Conservation (phyloP, 495 filamentous ascomycete genomes). For the Talaromyces thailandensis region DNA sequence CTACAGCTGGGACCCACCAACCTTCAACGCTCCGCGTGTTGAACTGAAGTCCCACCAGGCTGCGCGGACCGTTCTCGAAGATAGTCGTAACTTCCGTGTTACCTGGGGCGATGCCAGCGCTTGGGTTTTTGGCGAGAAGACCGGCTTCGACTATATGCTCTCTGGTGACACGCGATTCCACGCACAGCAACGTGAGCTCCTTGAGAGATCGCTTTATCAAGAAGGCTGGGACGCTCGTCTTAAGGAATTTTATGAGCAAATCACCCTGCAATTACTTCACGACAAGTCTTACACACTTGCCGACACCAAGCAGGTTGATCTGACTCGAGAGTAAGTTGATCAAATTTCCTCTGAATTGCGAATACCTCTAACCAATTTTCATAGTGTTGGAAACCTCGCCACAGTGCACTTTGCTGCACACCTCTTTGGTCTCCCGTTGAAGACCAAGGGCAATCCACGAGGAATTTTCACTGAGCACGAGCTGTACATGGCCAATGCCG, state of each 20-base stretch:
- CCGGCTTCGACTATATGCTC: conserved; percentile 47
- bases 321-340: conserved; percentile 53
- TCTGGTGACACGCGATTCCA: conserved; percentile 40
- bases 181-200: conserved; percentile 29
- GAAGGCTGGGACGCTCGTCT: conserved; percentile 42
- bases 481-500: conserved; percentile 64
- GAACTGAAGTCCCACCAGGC: conserved; percentile 52
- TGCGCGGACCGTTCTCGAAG: conserved; percentile 53
- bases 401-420: conserved; percentile 64
- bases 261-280: conserved; percentile 54
- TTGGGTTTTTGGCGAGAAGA: conserved; percentile 41
- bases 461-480: conserved; percentile 74
- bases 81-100: conserved; percentile 53
- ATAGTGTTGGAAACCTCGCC: conserved; percentile 58
- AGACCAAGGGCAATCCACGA: conserved; percentile 55
- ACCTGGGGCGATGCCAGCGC: conserved; percentile 51
- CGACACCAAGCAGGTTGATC: conserved; percentile 59
- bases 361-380: background rate
- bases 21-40: conserved; percentile 38
- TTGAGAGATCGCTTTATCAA: conserved; percentile 34
- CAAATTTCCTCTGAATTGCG: background rate
- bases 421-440: conserved; percentile 66
- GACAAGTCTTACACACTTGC: conserved; percentile 53
- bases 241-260: conserved; percentile 49
- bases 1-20: conserved; percentile 62